These are phyloP conservation scores for Saccharomyces hybrid DNA, from an alignment of 1,139 yeast species.

Conservation along the genomic window DNA sequence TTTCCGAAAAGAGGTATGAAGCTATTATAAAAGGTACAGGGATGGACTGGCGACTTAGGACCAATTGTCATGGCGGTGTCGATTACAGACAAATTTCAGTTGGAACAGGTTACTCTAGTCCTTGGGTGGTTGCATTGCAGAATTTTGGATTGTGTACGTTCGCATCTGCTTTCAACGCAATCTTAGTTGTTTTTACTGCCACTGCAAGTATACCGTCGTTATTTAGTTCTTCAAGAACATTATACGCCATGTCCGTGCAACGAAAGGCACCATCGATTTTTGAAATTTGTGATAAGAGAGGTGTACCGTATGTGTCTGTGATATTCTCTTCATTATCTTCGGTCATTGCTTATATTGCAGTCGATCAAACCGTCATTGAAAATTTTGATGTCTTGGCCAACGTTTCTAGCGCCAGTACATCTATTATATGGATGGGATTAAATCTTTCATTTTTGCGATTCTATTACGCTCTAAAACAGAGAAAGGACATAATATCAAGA, in stretches of 20 bases:
- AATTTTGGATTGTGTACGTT: slow-evolving; percentile 54
- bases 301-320: slow-evolving; percentile 71
- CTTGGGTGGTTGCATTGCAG: slow-evolving; percentile 76
- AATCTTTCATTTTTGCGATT: slow-evolving; percentile 66
- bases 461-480: slow-evolving; percentile 53
- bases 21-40: slow-evolving; percentile 14
- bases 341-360: slow-evolving; percentile 52
- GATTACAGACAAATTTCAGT: slow-evolving; percentile 3
- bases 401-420: slow-evolving; percentile 62
- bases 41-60: slow-evolving; percentile 21
- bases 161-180: slow-evolving; percentile 58
- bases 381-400: slow-evolving; percentile 63
- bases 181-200: slow-evolving; percentile 65
- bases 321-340: slow-evolving; percentile 54
- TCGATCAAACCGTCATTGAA: slow-evolving; percentile 48
- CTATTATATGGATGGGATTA: slow-evolving; percentile 80
- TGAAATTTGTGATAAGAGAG: slow-evolving; percentile 51
- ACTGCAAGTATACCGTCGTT: slow-evolving; percentile 39
- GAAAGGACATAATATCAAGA: slow-evolving; percentile 58
- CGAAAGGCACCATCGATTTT: slow-evolving; percentile 60
- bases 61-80: slow-evolving; percentile 14
- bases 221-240: slow-evolving; percentile 36
- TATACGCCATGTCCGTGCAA: slow-evolving; percentile 47
- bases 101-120: slow-evolving; percentile 56
- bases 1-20: slow-evolving; percentile 9